These are phyloP conservation scores for Halenospora varia DNA, from an alignment of 495 filamentous ascomycete genomes.

Conservation along the genomic window DNA sequence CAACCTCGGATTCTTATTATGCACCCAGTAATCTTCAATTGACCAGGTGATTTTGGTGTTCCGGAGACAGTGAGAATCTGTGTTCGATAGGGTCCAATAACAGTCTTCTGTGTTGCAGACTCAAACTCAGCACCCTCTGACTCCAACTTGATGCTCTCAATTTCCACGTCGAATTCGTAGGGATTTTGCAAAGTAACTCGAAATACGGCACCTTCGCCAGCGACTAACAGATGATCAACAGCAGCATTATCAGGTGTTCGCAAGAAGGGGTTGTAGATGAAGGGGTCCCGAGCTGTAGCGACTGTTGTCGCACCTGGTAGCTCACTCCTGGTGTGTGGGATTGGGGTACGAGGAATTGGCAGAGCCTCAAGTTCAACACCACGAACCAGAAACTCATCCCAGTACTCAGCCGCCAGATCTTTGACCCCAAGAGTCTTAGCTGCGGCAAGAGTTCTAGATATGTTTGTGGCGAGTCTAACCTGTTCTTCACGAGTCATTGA, in stretches of 20 bases:
- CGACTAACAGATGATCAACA: constrained; percentile 62
- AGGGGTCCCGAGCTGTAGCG: constrained; percentile 56
- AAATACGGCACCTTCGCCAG: constrained; percentile 72
- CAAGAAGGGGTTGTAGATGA: constrained; percentile 87
- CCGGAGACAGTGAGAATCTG: constrained; percentile 72
- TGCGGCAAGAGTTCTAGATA: constrained; percentile 74
- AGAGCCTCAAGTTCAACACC: constrained; percentile 64
- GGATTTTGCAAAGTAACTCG: constrained; percentile 85
- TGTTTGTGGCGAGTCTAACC: constrained; percentile 71
- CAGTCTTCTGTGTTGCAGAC: constrained; percentile 56
- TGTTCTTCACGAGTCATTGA: constrained; percentile 79
- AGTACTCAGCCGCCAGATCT: constrained; percentile 76
- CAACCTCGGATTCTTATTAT: constrained; percentile 77
- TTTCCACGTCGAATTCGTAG: constrained; percentile 85
- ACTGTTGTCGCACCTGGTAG: constrained; percentile 57
- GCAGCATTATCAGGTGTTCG: constrained; percentile 57
- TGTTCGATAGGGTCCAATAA: constrained; percentile 73
- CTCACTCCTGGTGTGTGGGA: constrained; percentile 67
- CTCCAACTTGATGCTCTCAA: constrained; percentile 76
- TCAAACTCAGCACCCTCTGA: constrained; percentile 67
- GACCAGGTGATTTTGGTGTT: constrained; percentile 60
- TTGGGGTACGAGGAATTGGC: constrained; percentile 48
- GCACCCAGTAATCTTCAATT: constrained; percentile 72
- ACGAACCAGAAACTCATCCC: constrained; percentile 92
- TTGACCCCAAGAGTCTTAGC: constrained; percentile 67